Percentiles rank a stretch among this genome's conserved stretches.
These are phyloP conservation scores for Linnemannia schmuckeri DNA, from an alignment of 192 early-diverging fungal genomes.

Conservation along the genomic window DNA sequence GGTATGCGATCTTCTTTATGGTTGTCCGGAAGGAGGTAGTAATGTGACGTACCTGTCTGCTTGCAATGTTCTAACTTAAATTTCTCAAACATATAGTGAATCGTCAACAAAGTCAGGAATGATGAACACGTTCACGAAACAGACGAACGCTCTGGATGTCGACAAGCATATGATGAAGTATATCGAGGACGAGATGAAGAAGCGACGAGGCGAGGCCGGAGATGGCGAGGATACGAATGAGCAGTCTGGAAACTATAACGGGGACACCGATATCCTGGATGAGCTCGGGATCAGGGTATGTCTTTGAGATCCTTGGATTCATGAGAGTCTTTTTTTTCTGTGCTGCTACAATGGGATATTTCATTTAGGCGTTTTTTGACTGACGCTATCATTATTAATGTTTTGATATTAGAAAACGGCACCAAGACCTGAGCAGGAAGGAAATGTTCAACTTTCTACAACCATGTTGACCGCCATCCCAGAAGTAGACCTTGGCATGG, in stretches of 20 bases:
- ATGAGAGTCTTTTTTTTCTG: constrained; percentile 25
- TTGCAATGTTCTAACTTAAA: constrained; percentile 39
- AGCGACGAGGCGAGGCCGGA: constrained; percentile 60
- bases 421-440: constrained; percentile 80
- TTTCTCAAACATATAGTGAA: background rate
- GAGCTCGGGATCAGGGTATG: constrained; percentile 51
- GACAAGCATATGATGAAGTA: constrained; percentile 91
- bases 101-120: constrained; percentile 51
- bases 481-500: constrained; percentile 89
- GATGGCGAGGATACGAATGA: constrained; percentile 50
- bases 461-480: constrained; percentile 94
- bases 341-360: background rate
- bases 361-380: background rate
- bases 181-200: constrained; percentile 83
- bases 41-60: background rate
- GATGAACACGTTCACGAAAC: constrained; percentile 75
- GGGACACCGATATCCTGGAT: constrained; percentile 53
- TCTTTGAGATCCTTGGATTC: background rate
- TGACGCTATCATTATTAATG: background rate
- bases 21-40: background rate
- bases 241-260: constrained; percentile 23
- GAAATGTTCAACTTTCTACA: constrained; percentile 87
- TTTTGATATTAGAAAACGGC: constrained; percentile 57
- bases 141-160: constrained; percentile 82
- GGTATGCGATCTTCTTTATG: constrained; percentile 16